Base-by-base conservation (phyloP, 1,284 basidiomycete species). In the Leccinum insolens region DNA sequence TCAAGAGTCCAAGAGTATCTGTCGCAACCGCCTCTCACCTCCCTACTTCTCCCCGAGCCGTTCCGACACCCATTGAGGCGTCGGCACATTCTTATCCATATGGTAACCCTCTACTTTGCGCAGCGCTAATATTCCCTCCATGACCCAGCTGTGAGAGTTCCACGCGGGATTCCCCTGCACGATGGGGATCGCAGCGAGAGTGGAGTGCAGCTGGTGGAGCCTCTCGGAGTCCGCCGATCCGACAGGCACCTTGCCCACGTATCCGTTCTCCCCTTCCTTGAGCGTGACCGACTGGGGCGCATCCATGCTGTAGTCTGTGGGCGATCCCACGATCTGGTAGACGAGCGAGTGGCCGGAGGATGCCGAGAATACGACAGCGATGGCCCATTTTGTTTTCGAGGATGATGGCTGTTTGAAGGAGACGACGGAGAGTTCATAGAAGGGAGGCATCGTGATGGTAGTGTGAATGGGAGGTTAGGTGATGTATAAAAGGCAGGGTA, bases 251-350 rank as follows among this genome's bases (percentile, higher is more conserved):
- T 69, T 79, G 55, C 70, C 63, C 62, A 64, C 4, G 41, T 79
- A 78, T 14, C 69, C 76, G 46, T 71, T 76, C 31, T 77, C 77
- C 34, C 78, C 76, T 41, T 69, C 69, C 61, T 74, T 76, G 7
- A 77, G 71, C 0, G 78, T 76, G 67, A 79, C 76, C 1, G 76
- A 77, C 65, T 79, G 78, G 3, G 76, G 76, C 2, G 67, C 77
- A 17, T 80, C 76, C 3, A 78, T 68, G 44, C 70, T 69, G 61
- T 76, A 80, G 73, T 78, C 75, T 55, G 70, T 14, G 22, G 64
- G n/a, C 2, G 74, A 74, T 28, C 78, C 78, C 11, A 68, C 25
- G 65, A 78, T 76, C 55, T 79, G 77, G 65, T 78, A 78, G n/a
- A 78, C 59, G 64, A 78, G 68, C 1, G 78, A 78, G 66, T 75